Evolutionary conservation across 192 early-diverging fungal genomes (phyloP).

Genomic region (Coemansia sp.): DNA sequence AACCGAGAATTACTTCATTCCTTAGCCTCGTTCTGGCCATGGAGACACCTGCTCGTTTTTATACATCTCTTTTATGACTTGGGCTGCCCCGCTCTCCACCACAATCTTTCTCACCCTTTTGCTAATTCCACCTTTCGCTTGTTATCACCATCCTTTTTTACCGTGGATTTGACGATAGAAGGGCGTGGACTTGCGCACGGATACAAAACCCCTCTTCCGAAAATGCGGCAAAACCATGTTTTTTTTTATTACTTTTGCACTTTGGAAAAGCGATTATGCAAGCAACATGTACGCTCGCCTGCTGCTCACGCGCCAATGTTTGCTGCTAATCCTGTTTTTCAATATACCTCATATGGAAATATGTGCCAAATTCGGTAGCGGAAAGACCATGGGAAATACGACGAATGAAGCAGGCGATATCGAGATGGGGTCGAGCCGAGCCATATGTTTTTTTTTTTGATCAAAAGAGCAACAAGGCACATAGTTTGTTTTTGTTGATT

Average conservation of each 20-base stretch:
- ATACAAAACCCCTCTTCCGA: constrained; percentile 5
- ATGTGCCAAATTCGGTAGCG: neutral
- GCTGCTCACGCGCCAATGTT: constrained; percentile 6
- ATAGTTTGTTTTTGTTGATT: too few species aligned
- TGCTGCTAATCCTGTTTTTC: neutral
- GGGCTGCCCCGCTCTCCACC: too few species aligned
- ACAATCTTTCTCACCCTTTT: too few species aligned
- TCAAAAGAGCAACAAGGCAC: too few species aligned
- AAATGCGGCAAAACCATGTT: neutral
- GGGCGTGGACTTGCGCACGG: neutral
- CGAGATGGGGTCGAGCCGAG: neutral
- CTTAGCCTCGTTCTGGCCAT: too few species aligned
- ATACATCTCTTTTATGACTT: neutral
- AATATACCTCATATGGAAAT: neutral
- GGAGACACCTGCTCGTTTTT: neutral
- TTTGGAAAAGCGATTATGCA: neutral
- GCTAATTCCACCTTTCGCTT: too few species aligned
- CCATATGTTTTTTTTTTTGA: neutral
- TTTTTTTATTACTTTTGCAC: neutral
- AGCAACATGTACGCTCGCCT: neutral
- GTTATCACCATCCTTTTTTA: too few species aligned
- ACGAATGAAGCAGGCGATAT: too few species aligned
- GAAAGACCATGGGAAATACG: neutral
- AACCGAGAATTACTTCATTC: too few species aligned
- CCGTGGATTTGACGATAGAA: too few species aligned